A percentile compares a stretch with the other conserved stretches of the same genome.
These are phyloP conservation scores for Dactylonectria macrodidyma DNA, from an alignment of 2,329 filamentous ascomycete genomes.

Conservation along the genomic window DNA sequence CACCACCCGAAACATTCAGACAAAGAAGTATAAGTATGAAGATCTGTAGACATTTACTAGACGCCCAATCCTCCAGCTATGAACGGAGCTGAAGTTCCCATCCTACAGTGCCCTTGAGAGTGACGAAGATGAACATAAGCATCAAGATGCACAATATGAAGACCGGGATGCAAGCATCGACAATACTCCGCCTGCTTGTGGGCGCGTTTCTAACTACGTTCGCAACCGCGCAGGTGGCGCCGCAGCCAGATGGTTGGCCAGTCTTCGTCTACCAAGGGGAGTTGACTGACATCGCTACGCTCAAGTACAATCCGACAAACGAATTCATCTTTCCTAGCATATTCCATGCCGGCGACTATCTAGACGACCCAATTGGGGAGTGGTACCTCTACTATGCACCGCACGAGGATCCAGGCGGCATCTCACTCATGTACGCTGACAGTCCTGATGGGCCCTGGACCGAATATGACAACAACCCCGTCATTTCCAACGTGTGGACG, in stretches of 20 bases:
- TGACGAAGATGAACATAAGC: not conserved
- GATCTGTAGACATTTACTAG: not conserved
- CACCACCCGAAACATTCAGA: conserved; percentile 9
- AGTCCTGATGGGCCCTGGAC: conserved; percentile 32
- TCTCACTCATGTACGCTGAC: conserved; percentile 42
- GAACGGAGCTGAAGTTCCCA: not conserved
- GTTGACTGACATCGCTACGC: conserved; percentile 38
- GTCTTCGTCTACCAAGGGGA: conserved; percentile 40
- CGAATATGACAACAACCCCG: conserved; percentile 25
- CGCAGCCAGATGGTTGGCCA: conserved; percentile 40
- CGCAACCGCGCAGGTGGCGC: conserved; percentile 18
- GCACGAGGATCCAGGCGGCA: conserved; percentile 45
- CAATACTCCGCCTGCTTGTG: not conserved
- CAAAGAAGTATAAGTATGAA: conserved; percentile 2
- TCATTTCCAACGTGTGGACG: conserved; percentile 31
- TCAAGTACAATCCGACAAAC: conserved; percentile 45
- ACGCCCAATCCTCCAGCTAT: not conserved
- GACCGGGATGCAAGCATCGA: not conserved
- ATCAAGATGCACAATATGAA: not conserved
- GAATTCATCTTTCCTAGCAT: conserved; percentile 47
- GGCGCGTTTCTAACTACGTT: not conserved
- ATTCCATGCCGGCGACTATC: conserved; percentile 42
- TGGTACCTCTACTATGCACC: conserved; percentile 50
- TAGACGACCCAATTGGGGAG: conserved; percentile 38
- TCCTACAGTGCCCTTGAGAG: conserved; percentile 7